Evolutionary conservation across 371 early-diverging fungal genomes (phyloP), one percentile per base, ranked within the genome.

Genomic region (Dinochytrium kinnereticum): DNA sequence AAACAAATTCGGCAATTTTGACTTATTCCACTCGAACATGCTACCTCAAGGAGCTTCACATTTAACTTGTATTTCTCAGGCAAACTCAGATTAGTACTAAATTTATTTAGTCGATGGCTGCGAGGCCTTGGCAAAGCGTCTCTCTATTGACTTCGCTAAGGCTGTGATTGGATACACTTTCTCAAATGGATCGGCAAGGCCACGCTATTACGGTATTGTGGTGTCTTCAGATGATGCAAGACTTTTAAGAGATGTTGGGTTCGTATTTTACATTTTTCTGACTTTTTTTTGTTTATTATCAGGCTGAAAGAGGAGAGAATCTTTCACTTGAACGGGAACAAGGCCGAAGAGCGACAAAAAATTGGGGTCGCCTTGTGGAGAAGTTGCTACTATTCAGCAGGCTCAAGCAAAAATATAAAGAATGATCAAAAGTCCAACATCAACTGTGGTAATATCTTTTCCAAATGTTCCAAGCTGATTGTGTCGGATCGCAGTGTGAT

Each of bases 111-210:
- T 80, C 30, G 76, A 81, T 49, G 89, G 88, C 1, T 88, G 92
- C 64, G 87, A 70, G 1, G 84, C 81, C 37, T 71, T 95, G 37
- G 95, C 95, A 28, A 84, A 85, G 44, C 83, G 85, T 73, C 80
- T 95, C 39, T 90, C 89, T 0, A 87, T 96, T 24, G 94, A 95
- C 69, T 94, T 84, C 78, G 94, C 87, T 0, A 89, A 87, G 24
- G 96, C 95, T 0, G 91, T 95, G 66, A 93, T 92, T 81, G 69
- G 90, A 31, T 95, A 95, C 80, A 93, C 93, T 13, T 93, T 93
- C 79, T 84, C 84, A 0, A 83, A 83, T 51, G 87, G 90, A 69
- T 77, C 83, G 33, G 86, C 90, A 30, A 80, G 89, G 1, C 96
- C 96, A 1, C 81, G 90, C 1, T 75, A 89, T 0, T 70, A 84